A percentile compares a stretch with the other conserved stretches of the same genome.
phyloP scores from a whole-genome alignment of 1,284 basidiomycete species.

The Xanthoconium separans region DNA sequence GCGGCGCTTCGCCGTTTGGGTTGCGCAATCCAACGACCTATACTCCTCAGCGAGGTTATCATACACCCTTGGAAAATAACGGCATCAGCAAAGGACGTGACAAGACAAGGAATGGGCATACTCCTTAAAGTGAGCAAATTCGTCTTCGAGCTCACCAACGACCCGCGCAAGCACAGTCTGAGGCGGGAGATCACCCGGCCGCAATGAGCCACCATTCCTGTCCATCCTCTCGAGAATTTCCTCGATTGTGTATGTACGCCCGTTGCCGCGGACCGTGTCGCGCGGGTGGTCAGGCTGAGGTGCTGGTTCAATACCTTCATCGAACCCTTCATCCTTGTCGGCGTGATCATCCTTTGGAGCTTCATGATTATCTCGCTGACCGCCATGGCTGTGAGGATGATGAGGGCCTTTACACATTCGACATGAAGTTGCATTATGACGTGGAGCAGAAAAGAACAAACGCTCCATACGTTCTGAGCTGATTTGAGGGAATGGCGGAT shows the following conservation, averaged over 20 bases:
- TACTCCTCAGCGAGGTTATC: conserved; percentile 88
- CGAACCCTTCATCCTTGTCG: conserved; percentile 19
- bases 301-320: conserved; percentile 7
- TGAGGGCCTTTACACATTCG: conserved; percentile 56
- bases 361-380: neutral
- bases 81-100: conserved; percentile 9
- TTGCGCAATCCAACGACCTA: conserved; percentile 79
- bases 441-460: conserved; percentile 77
- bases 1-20: conserved; percentile 76
- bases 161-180: conserved; percentile 82
- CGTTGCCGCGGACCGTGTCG: neutral
- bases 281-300: conserved; percentile 2
- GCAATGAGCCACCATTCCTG: conserved; percentile 25
- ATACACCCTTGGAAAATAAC: conserved; percentile 64
- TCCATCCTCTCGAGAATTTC: conserved; percentile 30
- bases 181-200: conserved; percentile 52
- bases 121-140: conserved; percentile 89
- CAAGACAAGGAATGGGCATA: conserved; percentile 36
- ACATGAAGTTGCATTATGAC: conserved; percentile 68
- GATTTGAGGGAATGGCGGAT: conserved; percentile 77
- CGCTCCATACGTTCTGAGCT: conserved; percentile 72
- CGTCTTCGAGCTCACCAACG: conserved; percentile 82
- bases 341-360: neutral
- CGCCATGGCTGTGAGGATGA: neutral
- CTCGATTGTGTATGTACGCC: conserved; percentile 19